Evolutionary conservation across 2,329 filamentous ascomycete genomes (phyloP).

Genomic region (Pseudogymnoascus sp.): DNA sequence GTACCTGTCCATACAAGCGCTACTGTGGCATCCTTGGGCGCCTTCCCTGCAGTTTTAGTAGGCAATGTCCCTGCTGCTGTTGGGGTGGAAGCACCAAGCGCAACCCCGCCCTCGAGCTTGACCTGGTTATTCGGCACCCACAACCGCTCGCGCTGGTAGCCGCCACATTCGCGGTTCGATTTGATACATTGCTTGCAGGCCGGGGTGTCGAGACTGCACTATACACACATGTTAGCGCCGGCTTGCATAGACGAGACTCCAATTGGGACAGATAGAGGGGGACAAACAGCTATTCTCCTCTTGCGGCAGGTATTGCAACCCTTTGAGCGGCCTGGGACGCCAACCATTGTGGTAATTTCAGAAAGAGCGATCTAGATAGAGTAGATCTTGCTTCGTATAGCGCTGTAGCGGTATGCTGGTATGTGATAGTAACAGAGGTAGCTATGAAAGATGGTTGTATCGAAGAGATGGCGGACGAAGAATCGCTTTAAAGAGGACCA

Average conservation of each 20-base stretch:
- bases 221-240: neutral
- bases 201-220: constrained; percentile 56
- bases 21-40: neutral
- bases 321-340: constrained; percentile 55
- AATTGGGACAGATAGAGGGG: neutral
- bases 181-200: constrained; percentile 51
- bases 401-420: neutral
- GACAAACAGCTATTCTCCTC: constrained; percentile 31
- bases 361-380: neutral
- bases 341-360: constrained; percentile 18
- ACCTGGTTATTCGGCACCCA: constrained; percentile 6
- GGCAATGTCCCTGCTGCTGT: neutral
- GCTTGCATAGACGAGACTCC: neutral
- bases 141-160: constrained; percentile 46
- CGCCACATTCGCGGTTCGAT: constrained; percentile 48
- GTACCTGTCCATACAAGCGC: neutral
- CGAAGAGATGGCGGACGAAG: neutral
- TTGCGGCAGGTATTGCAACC: constrained; percentile 54
- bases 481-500: neutral
- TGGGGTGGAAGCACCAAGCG: neutral
- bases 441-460: neutral
- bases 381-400: neutral
- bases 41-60: neutral
- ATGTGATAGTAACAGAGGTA: neutral
- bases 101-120: neutral